Conservation (phyloP, 176 grass and related monocot genomes). For the Triticum urartu region DNA sequence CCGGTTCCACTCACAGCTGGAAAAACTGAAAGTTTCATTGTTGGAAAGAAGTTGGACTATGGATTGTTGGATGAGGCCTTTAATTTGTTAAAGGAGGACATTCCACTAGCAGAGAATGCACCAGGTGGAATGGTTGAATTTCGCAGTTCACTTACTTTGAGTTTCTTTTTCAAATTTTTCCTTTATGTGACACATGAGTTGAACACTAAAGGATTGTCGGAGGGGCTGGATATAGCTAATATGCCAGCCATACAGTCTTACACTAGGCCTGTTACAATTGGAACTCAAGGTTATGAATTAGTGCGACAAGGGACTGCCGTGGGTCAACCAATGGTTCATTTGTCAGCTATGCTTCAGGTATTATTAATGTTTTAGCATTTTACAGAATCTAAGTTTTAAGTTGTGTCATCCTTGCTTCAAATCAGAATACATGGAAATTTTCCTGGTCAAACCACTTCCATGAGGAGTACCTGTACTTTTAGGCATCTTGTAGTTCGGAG, state of each 20-base stretch:
- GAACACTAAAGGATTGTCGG: constrained; percentile 53
- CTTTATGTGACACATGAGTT: constrained; percentile 75
- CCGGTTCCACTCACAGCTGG: constrained; percentile 58
- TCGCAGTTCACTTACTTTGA: constrained; percentile 81
- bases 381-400: not conserved
- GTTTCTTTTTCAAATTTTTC: constrained; percentile 99
- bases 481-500: not conserved
- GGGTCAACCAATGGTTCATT: constrained; percentile 74
- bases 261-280: constrained; percentile 40
- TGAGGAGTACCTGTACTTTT: too few species aligned
- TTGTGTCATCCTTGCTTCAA: constrained; percentile 16
- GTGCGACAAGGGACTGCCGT: constrained; percentile 74
- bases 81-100: constrained; percentile 77
- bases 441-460: not conserved
- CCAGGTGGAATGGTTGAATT: constrained; percentile 99
- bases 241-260: constrained; percentile 64
- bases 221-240: constrained; percentile 45
- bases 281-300: constrained; percentile 81
- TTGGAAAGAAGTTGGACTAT: constrained; percentile 58
- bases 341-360: constrained; percentile 91
- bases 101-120: constrained; percentile 66
- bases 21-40: constrained; percentile 65
- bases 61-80: constrained; percentile 55
- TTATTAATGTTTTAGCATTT: not conserved
- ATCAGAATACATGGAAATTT: not conserved